Percentiles rank a stretch among this genome's conserved stretches.
Conservation (phyloP, 345 rosid genomes). For the Toxicodendron radicans region DNA sequence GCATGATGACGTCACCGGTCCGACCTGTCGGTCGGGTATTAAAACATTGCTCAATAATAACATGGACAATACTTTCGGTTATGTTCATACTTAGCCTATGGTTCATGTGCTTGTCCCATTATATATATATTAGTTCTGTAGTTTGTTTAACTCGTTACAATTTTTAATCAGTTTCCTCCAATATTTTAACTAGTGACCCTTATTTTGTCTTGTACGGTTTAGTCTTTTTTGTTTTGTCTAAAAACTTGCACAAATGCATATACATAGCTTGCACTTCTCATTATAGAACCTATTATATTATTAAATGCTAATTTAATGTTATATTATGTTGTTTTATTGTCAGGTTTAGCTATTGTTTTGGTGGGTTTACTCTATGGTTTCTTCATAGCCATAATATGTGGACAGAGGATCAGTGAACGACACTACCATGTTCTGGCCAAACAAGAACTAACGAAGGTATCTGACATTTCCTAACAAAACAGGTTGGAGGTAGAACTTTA, state of each 20-base stretch:
- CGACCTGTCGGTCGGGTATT: too few relatives aligned
- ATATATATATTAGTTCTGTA: not conserved
- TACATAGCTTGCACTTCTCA: not conserved
- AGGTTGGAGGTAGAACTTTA: not conserved
- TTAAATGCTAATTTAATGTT: slow-evolving; percentile 6
- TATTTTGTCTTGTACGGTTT: not conserved
- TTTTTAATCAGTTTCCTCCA: not conserved
- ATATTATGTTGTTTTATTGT: slow-evolving; percentile 8
- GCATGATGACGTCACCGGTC: too few relatives aligned
- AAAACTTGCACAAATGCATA: not conserved
- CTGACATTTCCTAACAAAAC: not conserved
- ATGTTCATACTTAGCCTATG: not conserved
- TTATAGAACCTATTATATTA: not conserved
- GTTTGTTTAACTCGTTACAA: not conserved
- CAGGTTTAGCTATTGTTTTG: slow-evolving; percentile 90
- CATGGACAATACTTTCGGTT: not conserved
- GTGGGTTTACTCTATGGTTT: slow-evolving; percentile 98
- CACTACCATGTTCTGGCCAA: slow-evolving; percentile 98
- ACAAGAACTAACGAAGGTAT: slow-evolving; percentile 96
- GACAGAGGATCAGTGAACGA: slow-evolving; percentile 94
- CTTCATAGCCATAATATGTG: slow-evolving; percentile 98
- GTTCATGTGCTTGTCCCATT: not conserved
- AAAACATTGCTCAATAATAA: too few relatives aligned
- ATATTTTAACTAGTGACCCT: not conserved
- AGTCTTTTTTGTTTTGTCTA: not conserved